These are phyloP conservation scores for Closterium sp. DNA, from an alignment of 139 green algal species.

Conservation along the genomic window DNA sequence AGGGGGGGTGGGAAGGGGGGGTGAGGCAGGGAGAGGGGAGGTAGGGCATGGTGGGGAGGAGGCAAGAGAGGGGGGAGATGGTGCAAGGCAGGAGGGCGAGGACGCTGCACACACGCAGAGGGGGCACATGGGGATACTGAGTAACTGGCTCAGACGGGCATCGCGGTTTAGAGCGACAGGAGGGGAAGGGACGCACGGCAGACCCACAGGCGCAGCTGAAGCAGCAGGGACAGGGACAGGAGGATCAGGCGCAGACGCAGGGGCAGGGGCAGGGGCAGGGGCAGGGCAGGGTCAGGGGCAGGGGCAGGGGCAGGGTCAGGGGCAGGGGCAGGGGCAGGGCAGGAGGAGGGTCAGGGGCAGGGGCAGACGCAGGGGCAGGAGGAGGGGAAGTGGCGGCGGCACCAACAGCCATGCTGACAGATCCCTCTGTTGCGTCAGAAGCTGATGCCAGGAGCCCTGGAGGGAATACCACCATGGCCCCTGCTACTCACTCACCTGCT, in stretches of 20 bases:
- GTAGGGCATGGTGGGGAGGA: no score
- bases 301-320: no score
- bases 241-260: background rate
- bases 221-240: background rate
- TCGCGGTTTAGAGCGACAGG: background rate
- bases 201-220: background rate
- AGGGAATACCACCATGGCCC: no score
- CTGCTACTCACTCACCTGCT: no score
- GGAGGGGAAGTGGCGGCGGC: background rate
- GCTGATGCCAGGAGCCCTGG: no score
- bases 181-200: background rate
- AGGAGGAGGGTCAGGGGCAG: background rate
- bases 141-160: background rate
- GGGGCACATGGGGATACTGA: background rate
- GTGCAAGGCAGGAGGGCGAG: background rate
- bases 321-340: background rate
- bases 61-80: background rate
- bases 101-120: background rate
- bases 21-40: background rate
- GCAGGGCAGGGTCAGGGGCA: background rate
- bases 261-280: background rate
- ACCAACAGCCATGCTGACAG: background rate
- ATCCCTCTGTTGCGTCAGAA: background rate
- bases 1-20: no score
- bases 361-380: background rate